Evolutionary conservation across 2,329 filamentous ascomycete genomes (phyloP).

Genomic region (Magnaporthiopsis incrustans): DNA sequence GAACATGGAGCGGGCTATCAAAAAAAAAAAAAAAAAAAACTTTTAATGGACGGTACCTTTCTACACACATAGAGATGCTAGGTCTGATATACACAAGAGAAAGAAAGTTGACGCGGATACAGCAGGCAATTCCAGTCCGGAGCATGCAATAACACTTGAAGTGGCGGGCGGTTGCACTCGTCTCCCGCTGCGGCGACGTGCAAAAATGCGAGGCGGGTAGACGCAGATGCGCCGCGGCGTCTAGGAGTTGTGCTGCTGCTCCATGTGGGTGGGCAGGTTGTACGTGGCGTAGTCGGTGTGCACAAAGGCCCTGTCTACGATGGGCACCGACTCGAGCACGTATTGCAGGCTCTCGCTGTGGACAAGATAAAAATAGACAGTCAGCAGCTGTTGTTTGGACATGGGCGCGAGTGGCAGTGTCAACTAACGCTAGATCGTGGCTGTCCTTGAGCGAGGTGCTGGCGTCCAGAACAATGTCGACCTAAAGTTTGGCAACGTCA

Average conservation of each 20-base stretch:
- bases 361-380: not conserved
- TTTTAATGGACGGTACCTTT: no score
- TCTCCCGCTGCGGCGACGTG: not conserved
- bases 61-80: no score
- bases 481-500: constrained; percentile 28
- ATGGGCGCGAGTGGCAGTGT: not conserved
- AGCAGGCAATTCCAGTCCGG: not conserved
- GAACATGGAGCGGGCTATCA: no score
- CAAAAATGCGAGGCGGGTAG: not conserved
- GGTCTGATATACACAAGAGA: no score
- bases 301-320: constrained; percentile 65
- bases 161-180: not conserved
- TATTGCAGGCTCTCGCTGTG: constrained; percentile 66
- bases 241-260: constrained; percentile 24
- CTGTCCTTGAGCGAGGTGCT: constrained; percentile 68
- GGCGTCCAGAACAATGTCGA: constrained; percentile 77
- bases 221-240: not conserved
- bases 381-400: not conserved
- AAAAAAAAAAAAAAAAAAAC: no score
- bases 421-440: constrained; percentile 57
- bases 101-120: no score
- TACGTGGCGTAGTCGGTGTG: constrained; percentile 58
- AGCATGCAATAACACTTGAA: not conserved
- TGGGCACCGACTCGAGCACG: constrained; percentile 75
- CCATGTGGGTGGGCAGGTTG: constrained; percentile 53